A percentile compares a stretch with the other conserved stretches of the same genome.
Conservation (phyloP, 805 yeast species). For the Metschnikowia rubicola region DNA sequence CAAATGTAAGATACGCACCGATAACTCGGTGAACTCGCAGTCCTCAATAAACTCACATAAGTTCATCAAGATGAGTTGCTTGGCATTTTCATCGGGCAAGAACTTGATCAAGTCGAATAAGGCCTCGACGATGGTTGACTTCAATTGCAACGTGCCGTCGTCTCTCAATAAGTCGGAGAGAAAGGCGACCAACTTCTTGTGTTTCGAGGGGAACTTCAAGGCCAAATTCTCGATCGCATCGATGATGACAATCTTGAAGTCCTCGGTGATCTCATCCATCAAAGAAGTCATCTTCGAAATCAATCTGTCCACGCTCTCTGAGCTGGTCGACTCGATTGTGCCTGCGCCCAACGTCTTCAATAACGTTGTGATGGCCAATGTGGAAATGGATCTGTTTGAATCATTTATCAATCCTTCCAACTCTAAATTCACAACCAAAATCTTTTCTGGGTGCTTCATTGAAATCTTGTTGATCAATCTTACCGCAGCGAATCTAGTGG, state of each 20-base stretch:
- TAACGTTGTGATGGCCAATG: constrained; percentile 94
- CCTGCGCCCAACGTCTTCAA: constrained; percentile 89
- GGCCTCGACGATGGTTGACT: constrained; percentile 86
- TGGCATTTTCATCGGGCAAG: constrained; percentile 66
- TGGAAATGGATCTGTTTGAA: constrained; percentile 85
- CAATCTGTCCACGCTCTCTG: constrained; percentile 76
- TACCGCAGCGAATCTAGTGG: constrained; percentile 90
- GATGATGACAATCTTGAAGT: constrained; percentile 88
- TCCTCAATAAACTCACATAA: constrained; percentile 97
- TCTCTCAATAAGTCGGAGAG: constrained; percentile 81
- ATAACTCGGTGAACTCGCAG: constrained; percentile 91
- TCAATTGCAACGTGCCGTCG: constrained; percentile 85
- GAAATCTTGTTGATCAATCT: constrained; percentile 85
- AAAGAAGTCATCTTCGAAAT: constrained; percentile 82
- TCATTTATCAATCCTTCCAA: constrained; percentile 85
- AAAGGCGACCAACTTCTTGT: constrained; percentile 75
- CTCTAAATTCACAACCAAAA: constrained; percentile 76
- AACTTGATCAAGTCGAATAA: constrained; percentile 86
- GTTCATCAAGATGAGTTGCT: constrained; percentile 78
- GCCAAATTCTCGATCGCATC: constrained; percentile 93
- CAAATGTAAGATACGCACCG: constrained; percentile 87
- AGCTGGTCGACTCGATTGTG: constrained; percentile 34
- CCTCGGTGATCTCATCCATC: constrained; percentile 93
- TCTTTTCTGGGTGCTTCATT: constrained; percentile 72
- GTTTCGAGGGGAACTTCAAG: constrained; percentile 87